Percentiles rank a stretch among this genome's conserved stretches.
These are phyloP conservation scores for Scheffersomyces amazonensis DNA, from an alignment of 805 yeast species.

Conservation along the genomic window DNA sequence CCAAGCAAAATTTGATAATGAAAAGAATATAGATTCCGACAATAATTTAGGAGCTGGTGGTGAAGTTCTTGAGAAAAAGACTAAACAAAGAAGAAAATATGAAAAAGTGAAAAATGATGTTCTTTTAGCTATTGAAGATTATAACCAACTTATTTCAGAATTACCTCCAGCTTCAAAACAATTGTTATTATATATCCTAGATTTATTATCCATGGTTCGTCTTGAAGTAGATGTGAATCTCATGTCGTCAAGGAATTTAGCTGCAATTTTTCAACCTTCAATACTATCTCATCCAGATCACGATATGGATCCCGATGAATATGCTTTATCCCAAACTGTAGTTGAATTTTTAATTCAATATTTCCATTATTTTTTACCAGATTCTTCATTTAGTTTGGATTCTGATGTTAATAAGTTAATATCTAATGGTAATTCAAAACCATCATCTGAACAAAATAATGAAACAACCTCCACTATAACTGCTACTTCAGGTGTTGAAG, in stretches of 20 bases:
- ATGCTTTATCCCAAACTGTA: conserved; percentile 79
- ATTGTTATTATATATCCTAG: conserved; percentile 80
- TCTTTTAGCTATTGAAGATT: conserved; percentile 65
- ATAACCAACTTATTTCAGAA: conserved; percentile 62
- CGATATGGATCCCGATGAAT: conserved; percentile 90
- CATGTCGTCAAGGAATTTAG: conserved; percentile 90
- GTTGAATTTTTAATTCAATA: conserved; percentile 88
- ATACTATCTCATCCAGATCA: conserved; percentile 88
- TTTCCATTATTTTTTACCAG: conserved; percentile 73
- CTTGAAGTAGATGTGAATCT: conserved; percentile 72
- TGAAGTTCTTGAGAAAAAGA: conserved; percentile 8
- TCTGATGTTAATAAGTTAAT: not conserved
- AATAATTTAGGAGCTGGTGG: not conserved
- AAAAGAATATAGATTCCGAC: not conserved
- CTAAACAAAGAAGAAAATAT: conserved; percentile 46
- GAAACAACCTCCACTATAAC: not conserved
- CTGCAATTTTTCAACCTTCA: conserved; percentile 98
- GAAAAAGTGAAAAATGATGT: conserved; percentile 63
- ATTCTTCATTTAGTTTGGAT: conserved; percentile 14
- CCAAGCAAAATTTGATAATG: not conserved
- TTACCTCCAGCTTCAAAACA: conserved; percentile 81
- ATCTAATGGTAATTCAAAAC: not conserved
- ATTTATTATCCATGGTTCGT: conserved; percentile 81
- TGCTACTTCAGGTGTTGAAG: not conserved
- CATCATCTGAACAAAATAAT: not conserved